Evolutionary conservation across 495 filamentous ascomycete species (phyloP), one percentile per base, ranked within the genome.

Genomic region (Immersiella caudata): DNA sequence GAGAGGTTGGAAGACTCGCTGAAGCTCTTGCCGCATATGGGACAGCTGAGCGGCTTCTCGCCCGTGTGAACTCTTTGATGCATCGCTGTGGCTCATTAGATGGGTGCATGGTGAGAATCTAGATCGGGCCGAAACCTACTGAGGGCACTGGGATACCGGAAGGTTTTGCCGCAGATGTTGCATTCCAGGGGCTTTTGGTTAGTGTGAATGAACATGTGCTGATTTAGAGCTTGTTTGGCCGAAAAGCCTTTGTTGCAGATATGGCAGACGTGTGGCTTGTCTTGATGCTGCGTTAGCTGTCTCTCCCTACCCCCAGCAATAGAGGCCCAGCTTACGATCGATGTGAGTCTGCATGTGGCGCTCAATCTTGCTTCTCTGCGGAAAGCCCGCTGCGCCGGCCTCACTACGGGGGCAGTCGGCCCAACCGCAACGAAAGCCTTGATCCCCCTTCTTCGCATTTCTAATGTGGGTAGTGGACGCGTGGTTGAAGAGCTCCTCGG

Each of bases 321-420:
- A 18, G n/a, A 60, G 27, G 51, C 12, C 33, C 40, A 3, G 78
- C 87, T 80, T 80, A 88, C 87, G 86, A 51, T 80, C 82, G 49
- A 86, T 87, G 71, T 90, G 87, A 0, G 85, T 87, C 51, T 87
- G 83, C 73, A 89, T 83, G 71, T 90, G 87, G 24, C 87, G 80
- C 65, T 86, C 83, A 20, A 90, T 81, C 71, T 90, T 90, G 68
- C 85, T 86, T 62, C 80, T 79, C 68, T 86, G 84, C 50, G 80
- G 76, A 73, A 89, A 85, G 61, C 82, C 83, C 27, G 77, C 70
- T 36, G 72, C 76, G 58, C 75, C 78, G 60, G 64, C 55, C 6
- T 68, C 68, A 67, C 86, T 86, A 1, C 80, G 73, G 24, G 69
- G 68, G 60, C 78, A 80, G 62, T 72, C 75, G 35, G 71, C 67